Evolutionary conservation across 176 grass and related monocot species (phyloP).

Genomic region (Hordeum vulgare): MorexV3_pseudomolecules_assembly NC_058522.1:470988613-470989112

Average conservation of each 20-base stretch:
- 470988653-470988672: too few species aligned
- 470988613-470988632: too few species aligned
- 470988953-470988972: background rate
- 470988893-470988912: background rate
- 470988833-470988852: constrained; percentile 98
- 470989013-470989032: constrained; percentile 50
- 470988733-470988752: background rate
- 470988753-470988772: background rate
- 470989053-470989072: constrained; percentile 87
- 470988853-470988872: constrained; percentile 97
- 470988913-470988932: background rate
- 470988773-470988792: background rate
- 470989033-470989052: constrained; percentile 90
- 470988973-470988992: constrained; percentile 85
- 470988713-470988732: background rate
- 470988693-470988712: background rate
- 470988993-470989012: constrained; percentile 91
- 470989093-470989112: constrained; percentile 1
- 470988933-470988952: constrained; percentile 14
- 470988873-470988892: background rate
- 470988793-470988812: constrained; percentile 98
- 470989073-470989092: constrained; percentile 35
- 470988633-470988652: too few species aligned
- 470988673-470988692: background rate
- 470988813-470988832: constrained; percentile 89